phyloP scores from a whole-genome alignment of 2,329 filamentous ascomycete genomes.

The Nemania abortiva region DNA sequence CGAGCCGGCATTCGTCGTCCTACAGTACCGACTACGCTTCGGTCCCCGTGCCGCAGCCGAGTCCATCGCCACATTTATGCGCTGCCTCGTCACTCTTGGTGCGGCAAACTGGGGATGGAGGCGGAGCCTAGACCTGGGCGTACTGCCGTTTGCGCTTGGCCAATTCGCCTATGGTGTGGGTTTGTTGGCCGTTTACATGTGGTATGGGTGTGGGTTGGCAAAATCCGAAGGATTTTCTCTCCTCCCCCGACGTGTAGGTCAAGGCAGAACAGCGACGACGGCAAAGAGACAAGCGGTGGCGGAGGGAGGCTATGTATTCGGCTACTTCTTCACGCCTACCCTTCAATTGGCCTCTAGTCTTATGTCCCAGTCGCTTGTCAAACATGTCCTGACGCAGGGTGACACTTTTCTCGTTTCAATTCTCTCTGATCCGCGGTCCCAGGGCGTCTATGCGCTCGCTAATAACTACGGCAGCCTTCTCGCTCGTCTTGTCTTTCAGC shows the following conservation, averaged over 20 bases:
- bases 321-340: conserved; percentile 76
- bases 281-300: conserved; percentile 10
- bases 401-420: conserved; percentile 89
- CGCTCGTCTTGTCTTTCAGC: conserved; percentile 91
- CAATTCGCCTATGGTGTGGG: conserved; percentile 80
- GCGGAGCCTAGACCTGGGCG: conserved; percentile 70
- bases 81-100: conserved; percentile 80
- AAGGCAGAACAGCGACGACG: conserved; percentile 34
- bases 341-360: conserved; percentile 82
- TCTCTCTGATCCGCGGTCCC: conserved; percentile 80
- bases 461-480: conserved; percentile 94
- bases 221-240: conserved; percentile 75
- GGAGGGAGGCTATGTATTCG: conserved; percentile 60
- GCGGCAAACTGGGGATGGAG: conserved; percentile 73
- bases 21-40: conserved; percentile 85
- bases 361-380: conserved; percentile 88
- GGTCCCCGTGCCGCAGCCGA: conserved; percentile 85
- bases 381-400: conserved; percentile 93
- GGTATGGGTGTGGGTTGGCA: conserved; percentile 70
- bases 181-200: conserved; percentile 77
- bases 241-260: conserved; percentile 59
- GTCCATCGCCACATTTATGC: conserved; percentile 80
- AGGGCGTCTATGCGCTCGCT: conserved; percentile 92
- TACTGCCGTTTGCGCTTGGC: conserved; percentile 89
- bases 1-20: conserved; percentile 89